phyloP scores from a whole-genome alignment of 2,329 filamentous ascomycete genomes.

The Exophiala calicioides region DNA sequence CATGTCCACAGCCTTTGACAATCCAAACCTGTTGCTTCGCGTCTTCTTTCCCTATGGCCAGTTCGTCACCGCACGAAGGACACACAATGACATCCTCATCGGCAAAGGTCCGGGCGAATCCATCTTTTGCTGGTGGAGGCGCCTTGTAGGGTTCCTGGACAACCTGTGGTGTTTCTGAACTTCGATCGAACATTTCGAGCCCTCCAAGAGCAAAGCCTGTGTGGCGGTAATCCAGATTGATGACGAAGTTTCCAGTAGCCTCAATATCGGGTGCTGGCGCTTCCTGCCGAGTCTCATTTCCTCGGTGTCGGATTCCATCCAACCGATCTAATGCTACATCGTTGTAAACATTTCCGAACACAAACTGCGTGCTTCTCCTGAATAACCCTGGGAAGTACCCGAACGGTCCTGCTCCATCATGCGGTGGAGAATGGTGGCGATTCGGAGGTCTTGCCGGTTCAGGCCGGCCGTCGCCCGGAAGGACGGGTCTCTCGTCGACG shows the following conservation, averaged over 20 bases:
- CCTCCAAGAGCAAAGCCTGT: conserved; percentile 45
- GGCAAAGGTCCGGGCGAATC: conserved; percentile 75
- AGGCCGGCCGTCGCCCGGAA: conserved; percentile 9
- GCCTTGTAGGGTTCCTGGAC: conserved; percentile 54
- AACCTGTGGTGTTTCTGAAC: conserved; percentile 28
- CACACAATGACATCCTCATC: conserved; percentile 77
- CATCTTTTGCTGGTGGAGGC: conserved; percentile 65
- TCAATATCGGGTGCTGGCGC: conserved; percentile 16
- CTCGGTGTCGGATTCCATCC: conserved; percentile 31
- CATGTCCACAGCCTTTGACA: conserved; percentile 86
- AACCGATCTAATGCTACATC: conserved; percentile 15
- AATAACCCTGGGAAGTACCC: conserved; percentile 16
- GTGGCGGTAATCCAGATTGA: conserved; percentile 42
- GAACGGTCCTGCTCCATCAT: conserved; percentile 17
- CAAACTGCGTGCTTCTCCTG: conserved; percentile 18
- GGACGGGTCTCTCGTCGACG: conserved; percentile 32
- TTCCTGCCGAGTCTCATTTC: conserved; percentile 3
- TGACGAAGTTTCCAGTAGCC: conserved; percentile 23
- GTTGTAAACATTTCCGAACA: conserved; percentile 17
- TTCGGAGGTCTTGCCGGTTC: conserved; percentile 31
- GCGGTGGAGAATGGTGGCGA: conserved; percentile 25
- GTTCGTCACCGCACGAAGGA: conserved; percentile 80
- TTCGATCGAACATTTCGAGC: conserved; percentile 24
- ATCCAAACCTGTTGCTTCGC: conserved; percentile 88
- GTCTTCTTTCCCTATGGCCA: conserved; percentile 69